Percentiles rank a stretch among this genome's conserved stretches.
Conservation (phyloP, 1,284 basidiomycete species). For the Apiotrichum veenhuisii region DNA sequence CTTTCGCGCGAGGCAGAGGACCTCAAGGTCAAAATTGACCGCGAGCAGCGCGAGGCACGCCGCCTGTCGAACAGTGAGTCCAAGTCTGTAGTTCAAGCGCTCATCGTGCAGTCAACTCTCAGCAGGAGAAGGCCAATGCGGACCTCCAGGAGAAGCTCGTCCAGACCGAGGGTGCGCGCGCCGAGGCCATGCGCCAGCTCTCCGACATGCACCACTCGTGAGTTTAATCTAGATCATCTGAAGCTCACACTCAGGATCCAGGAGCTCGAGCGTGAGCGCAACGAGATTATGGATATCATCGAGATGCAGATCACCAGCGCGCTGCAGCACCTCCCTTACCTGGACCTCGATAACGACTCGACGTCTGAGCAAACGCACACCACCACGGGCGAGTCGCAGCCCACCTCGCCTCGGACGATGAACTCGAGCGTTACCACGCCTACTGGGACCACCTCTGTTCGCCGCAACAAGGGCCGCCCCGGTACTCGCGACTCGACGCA, state of each 20-base stretch:
- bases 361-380: slow-evolving; percentile 1
- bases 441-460: background rate
- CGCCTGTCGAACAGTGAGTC: slow-evolving; percentile 41
- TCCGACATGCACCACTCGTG: slow-evolving; percentile 48
- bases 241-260: slow-evolving; percentile 32
- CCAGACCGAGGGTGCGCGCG: slow-evolving; percentile 43
- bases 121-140: slow-evolving; percentile 36
- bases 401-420: slow-evolving; percentile 4
- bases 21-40: slow-evolving; percentile 50
- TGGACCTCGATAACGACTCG: slow-evolving; percentile 3
- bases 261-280: slow-evolving; percentile 46
- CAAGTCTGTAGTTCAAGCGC: background rate
- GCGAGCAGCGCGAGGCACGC: slow-evolving; percentile 49
- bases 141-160: slow-evolving; percentile 40
- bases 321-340: slow-evolving; percentile 24
- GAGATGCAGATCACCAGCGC: slow-evolving; percentile 44
- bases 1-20: slow-evolving; percentile 51
- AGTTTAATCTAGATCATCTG: slow-evolving; percentile 5
- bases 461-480: slow-evolving; percentile 19
- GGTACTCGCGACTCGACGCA: slow-evolving; percentile 24
- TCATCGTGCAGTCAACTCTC: slow-evolving; percentile 22
- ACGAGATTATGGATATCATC: slow-evolving; percentile 46
- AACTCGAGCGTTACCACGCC: background rate
- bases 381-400: slow-evolving; percentile 4
- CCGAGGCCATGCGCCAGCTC: slow-evolving; percentile 47